phyloP scores from a whole-genome alignment of 208 protist genomes.

The Trypanosoma brucei region DNA sequence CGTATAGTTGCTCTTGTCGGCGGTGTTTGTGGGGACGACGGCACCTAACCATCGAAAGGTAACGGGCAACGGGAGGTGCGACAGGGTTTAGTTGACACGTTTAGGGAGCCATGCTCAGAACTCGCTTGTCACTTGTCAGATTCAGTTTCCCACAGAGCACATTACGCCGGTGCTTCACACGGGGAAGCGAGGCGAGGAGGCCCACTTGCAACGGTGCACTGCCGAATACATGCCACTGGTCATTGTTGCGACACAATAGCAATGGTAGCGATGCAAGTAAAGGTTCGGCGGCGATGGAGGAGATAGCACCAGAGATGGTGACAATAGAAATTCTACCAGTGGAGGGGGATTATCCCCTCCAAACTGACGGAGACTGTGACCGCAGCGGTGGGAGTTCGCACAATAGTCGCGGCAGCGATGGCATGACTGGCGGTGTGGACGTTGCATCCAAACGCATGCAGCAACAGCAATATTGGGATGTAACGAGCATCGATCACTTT shows the following conservation, averaged over 20 bases:
- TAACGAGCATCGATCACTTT: constrained; percentile 53
- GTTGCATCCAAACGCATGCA: constrained; percentile 8
- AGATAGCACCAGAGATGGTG: constrained; percentile 46
- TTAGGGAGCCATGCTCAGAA: too few species aligned
- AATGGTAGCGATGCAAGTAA: background rate
- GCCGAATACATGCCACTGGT: background rate
- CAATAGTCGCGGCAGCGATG: constrained; percentile 3
- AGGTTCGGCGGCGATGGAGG: background rate
- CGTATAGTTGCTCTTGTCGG: too few species aligned
- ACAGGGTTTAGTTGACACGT: too few species aligned
- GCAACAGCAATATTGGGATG: constrained; percentile 39
- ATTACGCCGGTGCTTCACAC: too few species aligned
- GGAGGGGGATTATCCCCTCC: constrained; percentile 14
- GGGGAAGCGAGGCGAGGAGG: too few species aligned
- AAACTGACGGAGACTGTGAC: background rate
- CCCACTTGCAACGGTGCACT: too few species aligned
- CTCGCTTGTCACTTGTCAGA: too few species aligned
- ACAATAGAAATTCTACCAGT: constrained; percentile 37
- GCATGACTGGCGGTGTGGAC: background rate
- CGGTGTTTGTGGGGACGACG: too few species aligned
- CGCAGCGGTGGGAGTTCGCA: constrained; percentile 3
- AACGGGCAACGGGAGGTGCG: too few species aligned
- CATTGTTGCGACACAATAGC: background rate
- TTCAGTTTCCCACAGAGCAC: too few species aligned
- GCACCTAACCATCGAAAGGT: too few species aligned